Base-by-base conservation (phyloP, 2,329 filamentous ascomycete species). In the Clonostachys solani region DNA sequence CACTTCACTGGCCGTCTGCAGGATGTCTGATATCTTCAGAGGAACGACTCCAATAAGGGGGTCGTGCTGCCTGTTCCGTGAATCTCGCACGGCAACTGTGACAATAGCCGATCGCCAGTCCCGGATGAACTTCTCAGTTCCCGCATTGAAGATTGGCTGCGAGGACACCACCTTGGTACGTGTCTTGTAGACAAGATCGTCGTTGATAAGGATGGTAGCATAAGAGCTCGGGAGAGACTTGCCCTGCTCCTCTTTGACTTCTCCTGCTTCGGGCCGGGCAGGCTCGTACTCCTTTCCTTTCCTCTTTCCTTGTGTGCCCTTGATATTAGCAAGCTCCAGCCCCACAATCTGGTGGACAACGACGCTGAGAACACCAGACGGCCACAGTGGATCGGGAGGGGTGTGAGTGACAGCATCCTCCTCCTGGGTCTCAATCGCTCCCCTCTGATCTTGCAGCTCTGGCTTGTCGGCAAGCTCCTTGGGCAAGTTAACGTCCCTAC, bases 131-230 rank as follows among this genome's bases (percentile, higher is more conserved):
- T 87, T 82, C 61, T 99, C 94, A 0, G 92, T 96, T 50, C 92
- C 92, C 4, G 94, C 92, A 57, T 97, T 96, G 77, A 96, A 97
- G 53, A 97, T 96, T 2, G 94, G 94, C 63, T 95, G 92, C 45
- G 89, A 95, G 35, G 88, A 95, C 8, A 95, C 87, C 5, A 92
- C 92, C 73, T 99, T 97, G 35, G 89, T 83, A 59, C 94, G 83
- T n/a, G 92, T 97, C 60, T 92, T 91, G 73, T 96, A 97, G 16
- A 91, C 80, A 55, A 96, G 68, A 57, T 95, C 84, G 59, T 97
- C 92, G 55, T 96, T 96, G 64, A 88, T 76, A 12, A 94, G 69
- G 47, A 99, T 92, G 2, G 91, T 96, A 70, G 92, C 96, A 69
- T 99, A 99, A 37, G 89, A 89, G 51, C 87, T 96, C 0, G 94